Evolutionary conservation across 2,329 filamentous ascomycete genomes (phyloP), one percentile per base, ranked within the genome.

Genomic region (Xylaria sp.): DNA sequence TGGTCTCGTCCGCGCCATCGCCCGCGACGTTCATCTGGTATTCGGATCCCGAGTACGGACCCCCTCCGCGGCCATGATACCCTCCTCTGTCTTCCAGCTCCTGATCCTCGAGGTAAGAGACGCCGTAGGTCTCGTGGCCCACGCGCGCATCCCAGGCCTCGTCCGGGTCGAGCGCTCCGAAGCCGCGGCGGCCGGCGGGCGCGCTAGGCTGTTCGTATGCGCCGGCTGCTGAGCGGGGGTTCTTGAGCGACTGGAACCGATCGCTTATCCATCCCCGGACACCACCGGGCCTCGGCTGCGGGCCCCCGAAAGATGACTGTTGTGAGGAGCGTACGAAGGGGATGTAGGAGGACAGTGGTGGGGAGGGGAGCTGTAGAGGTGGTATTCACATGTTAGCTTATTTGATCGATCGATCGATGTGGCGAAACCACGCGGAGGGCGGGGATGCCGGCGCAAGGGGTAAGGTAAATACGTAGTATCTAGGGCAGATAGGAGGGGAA

Each of bases 91-190:
- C 74, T 0, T 90, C 90, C 4, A 93, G 82, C 79, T 94, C 92
- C 76, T 92, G 89, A 81, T 93, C 92, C 78, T 95, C 93, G 24
- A 58, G 64, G 24, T 71, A 69, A 32, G 68, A 68, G 27, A 60
- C 50, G 53, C 67, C 69, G 42, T 70, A 66, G n/a, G 63, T 88
- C 79, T 94, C 92, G 73, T 89, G 85, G 66, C 92, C 92, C 4
- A 97, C 92, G 68, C 92, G 85, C 71, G 92, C 82, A 81, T 96
- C 93, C 93, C 93, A 97, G 1, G 93, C 92, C 76, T 94, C 92
- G 77, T 97, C 93, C 1, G 92, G 92, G 75, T 96, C 93, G 54
- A 93, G 85, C 3, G 89, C 84, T 1, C 90, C 89, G 78, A 92
- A 90, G 24, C 88, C 88, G 62, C 87, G 80, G 63, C 85, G 83